Evolutionary conservation across 2,329 filamentous ascomycete genomes (phyloP), one percentile per base, ranked within the genome.

Genomic region (Chaetomiaceae sp.): DNA sequence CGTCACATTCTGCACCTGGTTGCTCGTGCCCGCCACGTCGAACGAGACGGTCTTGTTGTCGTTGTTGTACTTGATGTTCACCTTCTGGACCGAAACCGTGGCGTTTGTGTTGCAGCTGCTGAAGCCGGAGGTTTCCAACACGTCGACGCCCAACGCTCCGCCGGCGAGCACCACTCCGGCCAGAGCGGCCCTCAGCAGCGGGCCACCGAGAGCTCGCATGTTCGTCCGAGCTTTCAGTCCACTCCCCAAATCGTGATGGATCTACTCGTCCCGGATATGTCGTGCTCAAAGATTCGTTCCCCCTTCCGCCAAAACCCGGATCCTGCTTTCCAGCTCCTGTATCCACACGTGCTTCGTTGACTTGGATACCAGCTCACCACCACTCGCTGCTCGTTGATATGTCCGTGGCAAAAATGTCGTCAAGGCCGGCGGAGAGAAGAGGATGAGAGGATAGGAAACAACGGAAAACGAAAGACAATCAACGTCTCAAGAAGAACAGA

Each of bases 81-180:
- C 72, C 57, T 76, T 81, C 55, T 88, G 73, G 44, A 96, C 83
- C 52, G 75, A 75, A 58, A 97, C 81, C 50, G 74, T 74, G 59
- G 96, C 81, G 30, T 49, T 71, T 60, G 57, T 77, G 58, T 74
- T 66, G 67, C 93, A 97, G 54, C 82, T 81, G 59, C 74, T 79
- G 69, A 93, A 95, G 49, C 89, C 87, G 52, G 77, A 78, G 19
- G 90, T 96, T 62, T 83, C 78, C 48, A 98, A 78, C 48, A 94
- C 72, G 56, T 91, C 81, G 51, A 70, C 74, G 46, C 79, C 86
- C 49, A 85, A 62, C 44, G 76, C 83, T 48, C 72, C 67, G 39
- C 49, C 45, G 20, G 49, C 55, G 45, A 58, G 38, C 15, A 45
- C 45, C 18, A 48, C 47, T 17, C 49, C 48, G 27, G 50, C 57